Percentiles rank a stretch among this genome's conserved stretches.
phyloP scores from a whole-genome alignment of 2,329 filamentous ascomycete species.

The Zasmidium cellare region DNA sequence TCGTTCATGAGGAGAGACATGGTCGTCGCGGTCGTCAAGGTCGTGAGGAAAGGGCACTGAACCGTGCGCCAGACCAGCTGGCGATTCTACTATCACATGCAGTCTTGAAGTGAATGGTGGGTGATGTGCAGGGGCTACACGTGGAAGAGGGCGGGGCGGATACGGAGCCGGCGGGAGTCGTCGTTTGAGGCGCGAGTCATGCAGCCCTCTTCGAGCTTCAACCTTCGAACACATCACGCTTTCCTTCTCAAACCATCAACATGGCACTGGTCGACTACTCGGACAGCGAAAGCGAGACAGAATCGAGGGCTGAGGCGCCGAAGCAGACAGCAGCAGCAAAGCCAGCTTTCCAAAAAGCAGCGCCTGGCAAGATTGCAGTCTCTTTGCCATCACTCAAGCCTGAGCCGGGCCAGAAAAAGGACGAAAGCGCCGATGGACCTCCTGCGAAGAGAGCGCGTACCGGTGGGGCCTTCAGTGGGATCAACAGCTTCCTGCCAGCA shows the following conservation, averaged over 20 bases:
- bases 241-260: neutral
- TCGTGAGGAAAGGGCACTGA: neutral
- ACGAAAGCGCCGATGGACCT: slow-evolving; percentile 51
- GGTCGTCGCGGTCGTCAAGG: neutral
- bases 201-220: neutral
- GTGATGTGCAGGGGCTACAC: neutral
- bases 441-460: slow-evolving; percentile 71
- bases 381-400: slow-evolving; percentile 63
- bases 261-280: slow-evolving; percentile 86
- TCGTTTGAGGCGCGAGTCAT: neutral
- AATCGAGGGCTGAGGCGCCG: slow-evolving; percentile 31
- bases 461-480: slow-evolving; percentile 69
- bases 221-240: neutral
- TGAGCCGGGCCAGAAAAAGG: slow-evolving; percentile 38
- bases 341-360: slow-evolving; percentile 36
- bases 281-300: slow-evolving; percentile 67
- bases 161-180: neutral
- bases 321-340: slow-evolving; percentile 34
- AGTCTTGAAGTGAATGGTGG: neutral
- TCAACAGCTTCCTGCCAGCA: slow-evolving; percentile 83
- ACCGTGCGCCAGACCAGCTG: slow-evolving; percentile 23
- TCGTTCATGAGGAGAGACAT: slow-evolving; percentile 42
- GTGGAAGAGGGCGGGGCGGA: neutral
- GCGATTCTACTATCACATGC: slow-evolving; percentile 11
- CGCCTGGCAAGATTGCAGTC: slow-evolving; percentile 77